Conservation (phyloP, 2,329 filamentous ascomycete genomes). For the Stachybotrys elegans region DNA sequence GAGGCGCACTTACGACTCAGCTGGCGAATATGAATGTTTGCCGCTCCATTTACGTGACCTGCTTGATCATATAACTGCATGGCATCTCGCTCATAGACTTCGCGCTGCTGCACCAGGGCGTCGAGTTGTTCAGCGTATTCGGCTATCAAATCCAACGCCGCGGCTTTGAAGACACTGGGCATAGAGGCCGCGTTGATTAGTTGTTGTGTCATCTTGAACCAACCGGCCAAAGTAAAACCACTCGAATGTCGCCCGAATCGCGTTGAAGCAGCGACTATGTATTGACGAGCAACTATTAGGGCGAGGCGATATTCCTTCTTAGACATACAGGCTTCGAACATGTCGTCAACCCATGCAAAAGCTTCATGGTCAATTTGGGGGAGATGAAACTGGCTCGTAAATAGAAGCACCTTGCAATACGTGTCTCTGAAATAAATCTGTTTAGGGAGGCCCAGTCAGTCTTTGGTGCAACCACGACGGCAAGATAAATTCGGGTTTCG, state of each 20-base stretch:
- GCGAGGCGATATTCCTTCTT: not conserved
- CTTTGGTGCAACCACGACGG: not conserved
- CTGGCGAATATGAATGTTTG: not conserved
- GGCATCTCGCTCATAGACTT: not conserved
- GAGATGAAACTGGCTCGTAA: not conserved
- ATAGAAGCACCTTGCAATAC: not conserved
- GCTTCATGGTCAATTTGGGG: not conserved
- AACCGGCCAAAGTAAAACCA: not conserved
- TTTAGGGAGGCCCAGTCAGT: not conserved
- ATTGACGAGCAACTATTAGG: not conserved
- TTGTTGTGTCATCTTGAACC: not conserved
- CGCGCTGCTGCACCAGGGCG: not conserved
- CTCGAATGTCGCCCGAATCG: not conserved
- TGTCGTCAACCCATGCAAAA: not conserved
- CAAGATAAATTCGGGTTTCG: not conserved
- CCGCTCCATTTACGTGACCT: not conserved
- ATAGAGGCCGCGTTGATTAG: not conserved
- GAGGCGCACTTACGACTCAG: not conserved
- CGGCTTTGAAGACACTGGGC: not conserved
- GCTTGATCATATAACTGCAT: not conserved
- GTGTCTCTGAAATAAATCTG: not conserved
- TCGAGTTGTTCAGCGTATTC: not conserved
- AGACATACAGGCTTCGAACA: not conserved
- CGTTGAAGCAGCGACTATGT: not conserved
- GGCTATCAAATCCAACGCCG: not conserved